Evolutionary conservation across 2,329 filamentous ascomycete species (phyloP).

Genomic region (Chaetomium olivaceum): DNA sequence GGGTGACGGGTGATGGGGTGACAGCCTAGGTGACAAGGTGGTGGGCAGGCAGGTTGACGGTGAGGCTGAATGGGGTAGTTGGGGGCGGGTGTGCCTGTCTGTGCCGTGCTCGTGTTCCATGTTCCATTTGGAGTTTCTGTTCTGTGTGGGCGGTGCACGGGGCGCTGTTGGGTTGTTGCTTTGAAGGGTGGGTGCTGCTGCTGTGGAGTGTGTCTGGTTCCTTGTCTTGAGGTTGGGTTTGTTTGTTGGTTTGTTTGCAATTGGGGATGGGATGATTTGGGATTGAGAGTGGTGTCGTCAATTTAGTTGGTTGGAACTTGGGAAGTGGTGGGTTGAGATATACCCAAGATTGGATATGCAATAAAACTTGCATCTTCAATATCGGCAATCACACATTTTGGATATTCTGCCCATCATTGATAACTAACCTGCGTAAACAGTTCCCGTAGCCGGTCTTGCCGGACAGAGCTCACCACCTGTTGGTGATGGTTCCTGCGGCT

Average conservation of each 20-base stretch:
- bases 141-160: neutral
- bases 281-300: neutral
- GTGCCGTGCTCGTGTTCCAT: neutral
- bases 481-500: constrained; percentile 13
- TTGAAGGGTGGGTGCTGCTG: neutral
- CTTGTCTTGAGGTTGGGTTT: neutral
- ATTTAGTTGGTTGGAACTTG: neutral
- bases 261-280: too few species aligned
- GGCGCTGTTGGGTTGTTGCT: neutral
- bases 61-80: neutral
- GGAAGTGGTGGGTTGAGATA: neutral
- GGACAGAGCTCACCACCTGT: neutral
- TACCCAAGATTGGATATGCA: constrained; percentile 1
- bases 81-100: neutral
- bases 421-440: too few species aligned
- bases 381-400: neutral
- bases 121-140: neutral
- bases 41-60: neutral
- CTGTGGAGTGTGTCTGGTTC: neutral
- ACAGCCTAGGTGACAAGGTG: too few species aligned
- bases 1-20: too few species aligned
- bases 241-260: neutral
- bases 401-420: neutral
- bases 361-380: neutral
- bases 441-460: neutral